A percentile compares a stretch with the other conserved stretches of the same genome.
Conservation (phyloP, 1,139 yeast genomes). For the Eremothecium gossypii region DNA sequence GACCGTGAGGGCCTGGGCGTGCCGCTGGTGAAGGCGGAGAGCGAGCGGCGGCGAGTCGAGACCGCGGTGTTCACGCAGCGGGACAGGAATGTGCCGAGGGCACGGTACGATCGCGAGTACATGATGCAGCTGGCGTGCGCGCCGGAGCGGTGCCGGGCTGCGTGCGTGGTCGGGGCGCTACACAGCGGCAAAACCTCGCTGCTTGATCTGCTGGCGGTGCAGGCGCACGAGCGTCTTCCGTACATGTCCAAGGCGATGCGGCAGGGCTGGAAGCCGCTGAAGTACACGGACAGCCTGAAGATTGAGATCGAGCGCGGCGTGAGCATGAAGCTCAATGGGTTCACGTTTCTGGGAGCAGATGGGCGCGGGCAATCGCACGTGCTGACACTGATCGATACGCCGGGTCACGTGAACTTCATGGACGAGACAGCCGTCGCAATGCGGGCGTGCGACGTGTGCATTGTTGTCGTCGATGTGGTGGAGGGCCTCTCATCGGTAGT, state of each 20-base stretch:
- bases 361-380: constrained; percentile 47
- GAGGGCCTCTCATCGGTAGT: constrained; percentile 56
- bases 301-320: constrained; percentile 66
- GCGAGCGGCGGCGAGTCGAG: constrained; percentile 7
- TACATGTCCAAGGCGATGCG: constrained; percentile 25
- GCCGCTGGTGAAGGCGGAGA: constrained; percentile 59
- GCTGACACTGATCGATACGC: constrained; percentile 68
- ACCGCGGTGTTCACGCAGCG: constrained; percentile 15
- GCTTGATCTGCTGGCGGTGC: constrained; percentile 56
- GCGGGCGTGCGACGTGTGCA: constrained; percentile 53
- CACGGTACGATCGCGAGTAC: constrained; percentile 56
- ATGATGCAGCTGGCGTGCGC: constrained; percentile 41
- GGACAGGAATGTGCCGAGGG: constrained; percentile 41
- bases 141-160: constrained; percentile 64
- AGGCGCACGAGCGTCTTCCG: constrained; percentile 47
- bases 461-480: constrained; percentile 71
- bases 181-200: constrained; percentile 86
- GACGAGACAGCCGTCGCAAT: constrained; percentile 63
- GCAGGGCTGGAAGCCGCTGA: constrained; percentile 28
- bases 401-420: constrained; percentile 80
- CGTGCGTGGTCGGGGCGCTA: constrained; percentile 73
- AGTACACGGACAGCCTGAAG: constrained; percentile 59
- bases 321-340: constrained; percentile 54
- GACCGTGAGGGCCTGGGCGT: constrained; percentile 47
- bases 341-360: constrained; percentile 54